Base-by-base conservation (phyloP, 179 eudicot species). In the Amaranthus tricolor region DNA sequence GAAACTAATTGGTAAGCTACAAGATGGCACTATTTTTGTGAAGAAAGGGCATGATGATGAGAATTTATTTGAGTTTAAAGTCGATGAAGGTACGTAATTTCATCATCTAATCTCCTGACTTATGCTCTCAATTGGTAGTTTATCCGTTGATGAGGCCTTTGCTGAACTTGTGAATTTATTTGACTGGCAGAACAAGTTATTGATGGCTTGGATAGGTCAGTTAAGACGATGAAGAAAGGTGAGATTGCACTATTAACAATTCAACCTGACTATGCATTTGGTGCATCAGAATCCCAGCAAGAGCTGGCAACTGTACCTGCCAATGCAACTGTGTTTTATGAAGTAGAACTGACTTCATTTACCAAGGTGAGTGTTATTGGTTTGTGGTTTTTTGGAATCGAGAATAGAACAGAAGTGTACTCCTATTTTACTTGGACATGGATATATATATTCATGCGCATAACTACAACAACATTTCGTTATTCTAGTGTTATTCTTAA, bases 71-170 rank as follows among this genome's bases (percentile, higher is more conserved):
- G 97, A 94, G 80, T 94, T 94, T 62, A 92, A 82, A 80, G 83
- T 88, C 24, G 97, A 94, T 73, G 98, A 94, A 85, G 97, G 98
- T 93, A 85, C 96, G 98, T 93, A 81, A 76, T 21, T 53, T 74
- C 44, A 51, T n/a, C 4, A 1, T 0, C 8, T 17, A 0, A 31
- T 24, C 5, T 6, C 11, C 44, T 5, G 14, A 47, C 14, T 17
- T 17, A 50, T 9, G 12, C 12, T 9, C 56, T 8, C 15, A 40
- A 15, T 49, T 65, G 43, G 20, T 6, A 19, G 11, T 14, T 17
- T 71, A 9, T 40, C 19, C 64, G 1, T n/a, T 59, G 56, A 7
- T 73, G 51, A 61, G 53, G 16, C 40, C 9, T 13, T 50, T 57
- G 53, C 15, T 49, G 40, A 13, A 40, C 9, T 47, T 17, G 6